A percentile compares a stretch with the other conserved stretches of the same genome.
Conservation (phyloP, 805 yeast species). For the Myxozyma lipomycoides region DNA sequence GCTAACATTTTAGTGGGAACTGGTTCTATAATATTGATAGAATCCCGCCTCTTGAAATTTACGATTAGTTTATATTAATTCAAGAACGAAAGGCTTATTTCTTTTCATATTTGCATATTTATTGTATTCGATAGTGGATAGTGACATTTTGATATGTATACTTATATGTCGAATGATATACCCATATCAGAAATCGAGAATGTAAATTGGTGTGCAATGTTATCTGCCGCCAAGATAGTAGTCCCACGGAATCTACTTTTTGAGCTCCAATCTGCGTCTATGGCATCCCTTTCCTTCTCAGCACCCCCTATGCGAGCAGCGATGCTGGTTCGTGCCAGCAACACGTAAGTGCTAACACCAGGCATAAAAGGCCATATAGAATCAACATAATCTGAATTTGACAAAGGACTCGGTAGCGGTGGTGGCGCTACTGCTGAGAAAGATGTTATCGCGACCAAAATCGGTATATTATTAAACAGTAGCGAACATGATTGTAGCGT, state of each 20-base stretch:
- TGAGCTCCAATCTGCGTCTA: conserved; percentile 1
- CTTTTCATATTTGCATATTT: no score
- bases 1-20: conserved; percentile 54
- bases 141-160: no score
- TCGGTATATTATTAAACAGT: conserved; percentile 2
- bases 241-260: not conserved
- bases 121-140: no score
- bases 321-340: not conserved
- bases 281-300: not conserved
- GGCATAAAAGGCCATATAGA: conserved; percentile 16
- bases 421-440: not conserved
- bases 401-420: not conserved
- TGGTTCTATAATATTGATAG: conserved; percentile 95
- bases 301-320: not conserved
- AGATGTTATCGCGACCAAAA: not conserved
- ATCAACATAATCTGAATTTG: not conserved
- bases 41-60: conserved; percentile 91
- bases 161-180: not conserved
- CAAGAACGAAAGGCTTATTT: no score
- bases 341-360: conserved; percentile 12
- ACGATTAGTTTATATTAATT: conserved; percentile 62
- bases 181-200: conserved; percentile 5
- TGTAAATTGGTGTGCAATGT: not conserved
- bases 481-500: not conserved
- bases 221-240: not conserved